Base-by-base conservation (phyloP, 805 yeast genomes). In the Saccharomyces paradoxus region DNA sequence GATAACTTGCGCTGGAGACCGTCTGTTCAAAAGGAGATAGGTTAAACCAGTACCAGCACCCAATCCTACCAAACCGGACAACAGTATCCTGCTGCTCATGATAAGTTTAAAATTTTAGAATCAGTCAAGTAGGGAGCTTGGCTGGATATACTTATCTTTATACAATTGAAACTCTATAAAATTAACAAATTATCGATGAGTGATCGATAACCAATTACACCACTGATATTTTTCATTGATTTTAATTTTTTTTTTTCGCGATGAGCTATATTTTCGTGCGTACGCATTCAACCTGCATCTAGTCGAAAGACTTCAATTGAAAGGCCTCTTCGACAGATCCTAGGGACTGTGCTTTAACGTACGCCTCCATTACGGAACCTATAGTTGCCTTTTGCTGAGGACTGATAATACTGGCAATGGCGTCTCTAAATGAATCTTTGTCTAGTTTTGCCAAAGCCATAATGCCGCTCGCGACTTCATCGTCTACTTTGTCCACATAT, bases 341-440 rank as follows among this genome's bases (percentile, higher is more conserved):
- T 12, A n/a, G 4, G 4, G 44, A 37, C 12, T 49, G 63, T 63
- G 1, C 54, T 58, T 46, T 75, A 28, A 66, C 52, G 4, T 62
- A 55, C 21, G 44, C 44, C 22, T 37, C 24, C 44, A 37, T 37
- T 17, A 37, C 12, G 22, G 44, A 50, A 50, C 63, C 63, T n/a
- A 56, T 52, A 14, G 28, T 46, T 4, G 47, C 30, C 37, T 53
- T 66, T 59, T 82, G 83, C 0, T 68, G 69, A 0, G 60, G 67
- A 31, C 70, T 71, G 17, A 83, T 65, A 0, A 62, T 61, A 0
- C 63, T 66, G 28, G 65, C 72, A 14, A 83, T 73, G 2, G 77
- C 79, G 0, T 50, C 46, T 58, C 83, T 84, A 71, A 85, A 84
- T 8, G 71, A 63, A 1, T 63, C 69, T 0, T 83, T 73, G 55